Evolutionary conservation across 202 grass and related monocot species (phyloP).

Genomic region (Hordeum pubiflorum): DNA sequence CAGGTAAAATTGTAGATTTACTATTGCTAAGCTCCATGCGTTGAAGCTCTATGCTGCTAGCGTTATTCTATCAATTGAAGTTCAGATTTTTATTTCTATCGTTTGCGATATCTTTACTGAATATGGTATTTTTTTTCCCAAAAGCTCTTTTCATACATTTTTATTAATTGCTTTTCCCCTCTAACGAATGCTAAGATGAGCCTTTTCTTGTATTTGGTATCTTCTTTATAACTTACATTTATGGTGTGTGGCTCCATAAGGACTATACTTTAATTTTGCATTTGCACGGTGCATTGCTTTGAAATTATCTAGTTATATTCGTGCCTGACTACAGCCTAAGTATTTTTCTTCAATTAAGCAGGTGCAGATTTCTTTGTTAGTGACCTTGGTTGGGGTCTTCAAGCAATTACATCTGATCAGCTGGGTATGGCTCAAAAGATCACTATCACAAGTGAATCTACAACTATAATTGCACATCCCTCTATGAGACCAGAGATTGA

Average conservation of each 20-base stretch:
- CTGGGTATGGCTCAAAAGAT: slow-evolving; percentile 87
- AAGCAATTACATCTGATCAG: slow-evolving; percentile 81
- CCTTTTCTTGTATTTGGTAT: background rate
- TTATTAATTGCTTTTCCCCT: background rate
- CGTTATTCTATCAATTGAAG: background rate
- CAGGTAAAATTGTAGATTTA: slow-evolving; percentile 45
- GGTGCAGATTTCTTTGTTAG: slow-evolving; percentile 95
- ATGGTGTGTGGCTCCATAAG: background rate
- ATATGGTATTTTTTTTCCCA: background rate
- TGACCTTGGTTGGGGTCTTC: slow-evolving; percentile 68
- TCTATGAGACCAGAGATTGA: slow-evolving; percentile 85
- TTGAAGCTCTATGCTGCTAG: background rate
- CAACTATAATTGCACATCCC: slow-evolving; percentile 81
- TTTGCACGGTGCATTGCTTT: background rate
- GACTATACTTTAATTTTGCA: background rate
- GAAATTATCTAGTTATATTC: background rate
- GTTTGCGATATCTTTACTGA: background rate
- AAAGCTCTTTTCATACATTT: background rate
- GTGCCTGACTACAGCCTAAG: background rate
- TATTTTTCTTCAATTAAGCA: slow-evolving; percentile 29
- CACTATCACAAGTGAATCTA: slow-evolving; percentile 76
- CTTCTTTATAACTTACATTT: slow-evolving; percentile 1
- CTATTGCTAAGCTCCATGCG: background rate
- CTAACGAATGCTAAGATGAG: background rate
- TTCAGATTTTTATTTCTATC: background rate